Conservation (phyloP, 768 basidiomycete species). For the Kwoniella europaea region DNA sequence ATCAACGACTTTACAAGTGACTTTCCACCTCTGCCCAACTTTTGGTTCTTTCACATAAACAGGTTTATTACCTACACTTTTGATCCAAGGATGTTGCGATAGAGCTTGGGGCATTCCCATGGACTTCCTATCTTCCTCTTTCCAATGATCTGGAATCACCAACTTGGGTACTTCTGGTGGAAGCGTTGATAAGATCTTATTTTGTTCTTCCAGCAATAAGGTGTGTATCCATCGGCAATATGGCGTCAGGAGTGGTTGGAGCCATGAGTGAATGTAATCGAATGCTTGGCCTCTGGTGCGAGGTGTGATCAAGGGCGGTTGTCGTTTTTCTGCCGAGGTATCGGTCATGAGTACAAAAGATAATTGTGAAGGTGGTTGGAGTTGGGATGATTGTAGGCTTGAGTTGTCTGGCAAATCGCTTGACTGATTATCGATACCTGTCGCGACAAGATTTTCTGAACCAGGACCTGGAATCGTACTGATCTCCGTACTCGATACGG, state of each 20-base stretch:
- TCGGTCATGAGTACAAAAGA: no score
- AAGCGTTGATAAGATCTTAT: conserved; percentile 7
- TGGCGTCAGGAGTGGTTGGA: conserved; percentile 37
- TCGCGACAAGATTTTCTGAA: background rate
- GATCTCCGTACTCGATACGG: background rate
- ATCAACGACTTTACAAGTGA: conserved; percentile 8
- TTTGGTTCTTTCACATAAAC: background rate
- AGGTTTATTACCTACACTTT: conserved; percentile 7
- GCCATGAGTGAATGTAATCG: conserved; percentile 35
- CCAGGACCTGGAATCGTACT: background rate
- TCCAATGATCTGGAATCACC: conserved; percentile 18
- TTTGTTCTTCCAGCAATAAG: conserved; percentile 20
- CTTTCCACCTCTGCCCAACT: conserved; percentile 13
- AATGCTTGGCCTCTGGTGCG: conserved; percentile 38
- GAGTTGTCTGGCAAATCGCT: background rate
- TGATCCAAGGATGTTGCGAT: conserved; percentile 18
- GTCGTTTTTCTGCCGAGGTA: no score
- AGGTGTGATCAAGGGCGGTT: no score
- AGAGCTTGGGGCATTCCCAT: conserved; percentile 12
- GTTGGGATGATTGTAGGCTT: background rate
- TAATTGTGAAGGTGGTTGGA: background rate
- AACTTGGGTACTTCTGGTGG: conserved; percentile 1
- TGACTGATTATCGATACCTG: background rate
- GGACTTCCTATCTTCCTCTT: conserved; percentile 24
- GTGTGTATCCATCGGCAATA: conserved; percentile 30